These are phyloP conservation scores for Pezizomycotina sp. DNA, from an alignment of 2,329 filamentous ascomycete genomes.

Conservation along the genomic window DNA sequence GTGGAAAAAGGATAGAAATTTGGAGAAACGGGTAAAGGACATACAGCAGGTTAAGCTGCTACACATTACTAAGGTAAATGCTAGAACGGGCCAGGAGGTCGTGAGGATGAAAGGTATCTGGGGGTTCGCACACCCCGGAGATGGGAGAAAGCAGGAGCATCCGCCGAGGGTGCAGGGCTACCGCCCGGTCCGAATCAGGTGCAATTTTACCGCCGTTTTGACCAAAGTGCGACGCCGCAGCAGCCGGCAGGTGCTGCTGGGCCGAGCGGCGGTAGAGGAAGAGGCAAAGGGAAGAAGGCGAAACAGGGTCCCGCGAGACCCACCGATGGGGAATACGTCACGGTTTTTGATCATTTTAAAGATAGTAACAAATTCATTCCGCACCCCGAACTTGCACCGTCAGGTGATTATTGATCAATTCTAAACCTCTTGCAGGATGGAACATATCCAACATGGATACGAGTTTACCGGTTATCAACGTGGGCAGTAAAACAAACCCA, in stretches of 20 bases:
- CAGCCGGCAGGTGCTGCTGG: too few relatives aligned
- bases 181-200: too few relatives aligned
- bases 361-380: neutral
- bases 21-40: neutral
- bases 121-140: too few relatives aligned
- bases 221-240: too few relatives aligned
- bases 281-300: slow-evolving; percentile 27
- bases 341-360: too few relatives aligned
- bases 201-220: too few relatives aligned
- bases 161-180: too few relatives aligned
- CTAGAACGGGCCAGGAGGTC: neutral
- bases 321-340: too few relatives aligned
- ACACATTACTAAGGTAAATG: neutral
- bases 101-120: too few relatives aligned
- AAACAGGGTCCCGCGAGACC: neutral
- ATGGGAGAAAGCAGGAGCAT: too few relatives aligned
- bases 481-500: slow-evolving; percentile 34
- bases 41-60: neutral
- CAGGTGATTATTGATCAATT: neutral
- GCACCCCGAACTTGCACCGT: neutral
- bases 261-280: too few relatives aligned
- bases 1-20: slow-evolving; percentile 2
- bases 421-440: slow-evolving; percentile 26
- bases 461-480: slow-evolving; percentile 46
- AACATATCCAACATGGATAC: slow-evolving; percentile 30